Base-by-base conservation (phyloP, 148 eudicot genomes). In the Diospyros lotus region DNA sequence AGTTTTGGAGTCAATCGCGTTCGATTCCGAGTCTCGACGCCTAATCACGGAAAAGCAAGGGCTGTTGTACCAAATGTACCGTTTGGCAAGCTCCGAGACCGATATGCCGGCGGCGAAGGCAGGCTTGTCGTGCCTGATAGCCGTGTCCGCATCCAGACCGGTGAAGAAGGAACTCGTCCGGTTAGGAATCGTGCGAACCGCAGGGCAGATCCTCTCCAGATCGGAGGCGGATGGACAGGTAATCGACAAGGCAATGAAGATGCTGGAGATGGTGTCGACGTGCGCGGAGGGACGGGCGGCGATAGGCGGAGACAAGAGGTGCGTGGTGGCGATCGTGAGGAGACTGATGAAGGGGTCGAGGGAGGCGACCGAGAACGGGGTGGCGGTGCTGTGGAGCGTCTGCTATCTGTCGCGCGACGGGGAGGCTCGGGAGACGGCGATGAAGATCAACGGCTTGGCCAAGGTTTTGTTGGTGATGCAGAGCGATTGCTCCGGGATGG, bases 381-480 rank as follows among this genome's bases (percentile, higher is more conserved):
- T 89, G 0, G 78, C 89, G 56, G 91, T 90, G 85, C 66, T 93
- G 5, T 90, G 95, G 91, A 86, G 91, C 79, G 83, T 90, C 12
- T 90, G 97, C 67, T 86, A 82, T 76, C 48, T 84, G 50, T 80
- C 83, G 4, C 79, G 91, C 6, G 94, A 89, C 75, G 78, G 63
- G 67, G 79, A 69, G 77, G 90, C 89, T 42, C 82, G 73, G 73
- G 91, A 82, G 51, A 71, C 72, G 39, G 89, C 76, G 45, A 76
- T 72, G 60, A 78, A 14, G 63, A 72, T 69, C 54, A 89, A 90
- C 59, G 97, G 91, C 0, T 48, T 90, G 83, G 82, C 87, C 0
- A 93, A 89, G 83, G 88, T 84, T 50, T 74, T 93, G 86, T 68
- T 93, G 70, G 80, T 93, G 72, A 85, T 93, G 92, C 97, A 93